Conservation (phyloP, 805 yeast species). For the Suhomyces emberorum region DNA sequence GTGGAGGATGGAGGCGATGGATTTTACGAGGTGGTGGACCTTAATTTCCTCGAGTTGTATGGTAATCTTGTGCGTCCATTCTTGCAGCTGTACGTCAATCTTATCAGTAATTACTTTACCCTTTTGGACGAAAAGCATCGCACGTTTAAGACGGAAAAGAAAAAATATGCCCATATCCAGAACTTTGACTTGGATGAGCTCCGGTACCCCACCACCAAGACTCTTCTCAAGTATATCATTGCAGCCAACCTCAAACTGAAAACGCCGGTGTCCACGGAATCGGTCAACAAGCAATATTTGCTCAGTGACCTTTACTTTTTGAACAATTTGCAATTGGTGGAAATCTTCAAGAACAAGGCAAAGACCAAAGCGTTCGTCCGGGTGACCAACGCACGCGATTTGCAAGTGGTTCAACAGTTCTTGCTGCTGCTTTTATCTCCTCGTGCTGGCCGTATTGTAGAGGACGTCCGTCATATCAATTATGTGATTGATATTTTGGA, state of each 20-base stretch:
- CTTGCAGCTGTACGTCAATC: constrained; percentile 29
- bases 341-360: constrained; percentile 39
- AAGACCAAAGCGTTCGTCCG: constrained; percentile 40
- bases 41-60: constrained; percentile 20
- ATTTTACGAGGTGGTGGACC: constrained; percentile 19
- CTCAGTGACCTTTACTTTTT: constrained; percentile 38
- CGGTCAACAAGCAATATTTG: constrained; percentile 41
- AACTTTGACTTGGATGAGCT: constrained; percentile 12
- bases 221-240: constrained; percentile 26
- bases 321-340: constrained; percentile 31
- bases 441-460: constrained; percentile 8
- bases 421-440: constrained; percentile 16
- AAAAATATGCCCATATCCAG: constrained; percentile 4
- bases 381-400: constrained; percentile 26
- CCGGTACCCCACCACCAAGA: constrained; percentile 31
- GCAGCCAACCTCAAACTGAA: constrained; percentile 11
- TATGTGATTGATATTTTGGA: constrained; percentile 36
- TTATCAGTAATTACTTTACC: constrained; percentile 15
- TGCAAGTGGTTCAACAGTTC: constrained; percentile 22
- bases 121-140: constrained; percentile 15
- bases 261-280: constrained; percentile 20
- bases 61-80: constrained; percentile 33
- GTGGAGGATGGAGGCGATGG: constrained; percentile 14
- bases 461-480: constrained; percentile 19
- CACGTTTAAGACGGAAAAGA: constrained; percentile 10